These are phyloP conservation scores for Calocera viscosa DNA, from an alignment of 768 basidiomycete species.

Conservation along the genomic window DNA sequence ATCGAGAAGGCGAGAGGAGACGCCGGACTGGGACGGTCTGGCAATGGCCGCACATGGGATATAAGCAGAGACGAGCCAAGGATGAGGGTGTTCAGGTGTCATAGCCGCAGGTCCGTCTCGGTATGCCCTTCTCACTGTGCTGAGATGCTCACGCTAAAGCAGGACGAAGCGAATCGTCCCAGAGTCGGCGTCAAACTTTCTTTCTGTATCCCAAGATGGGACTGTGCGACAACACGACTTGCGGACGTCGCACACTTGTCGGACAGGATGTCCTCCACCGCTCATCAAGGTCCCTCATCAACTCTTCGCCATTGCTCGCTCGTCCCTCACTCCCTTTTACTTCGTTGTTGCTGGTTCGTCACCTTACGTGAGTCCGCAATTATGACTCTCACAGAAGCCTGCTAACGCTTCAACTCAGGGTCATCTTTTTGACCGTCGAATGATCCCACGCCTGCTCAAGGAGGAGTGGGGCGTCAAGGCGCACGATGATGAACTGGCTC, in stretches of 20 bases:
- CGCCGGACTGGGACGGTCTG: slow-evolving; percentile 15
- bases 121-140: neutral
- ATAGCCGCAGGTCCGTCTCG: slow-evolving; percentile 30
- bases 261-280: slow-evolving; percentile 50
- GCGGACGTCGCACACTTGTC: slow-evolving; percentile 55
- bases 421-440: slow-evolving; percentile 72
- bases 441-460: slow-evolving; percentile 45
- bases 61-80: slow-evolving; percentile 37
- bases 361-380: slow-evolving; percentile 46
- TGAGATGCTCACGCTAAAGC: slow-evolving; percentile 12
- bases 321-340: slow-evolving; percentile 67
- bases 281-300: slow-evolving; percentile 52
- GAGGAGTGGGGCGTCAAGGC: slow-evolving; percentile 60
- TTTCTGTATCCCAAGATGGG: slow-evolving; percentile 50
- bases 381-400: slow-evolving; percentile 13
- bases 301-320: slow-evolving; percentile 61
- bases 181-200: slow-evolving; percentile 56
- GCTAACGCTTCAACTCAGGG: slow-evolving; percentile 37
- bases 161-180: slow-evolving; percentile 70
- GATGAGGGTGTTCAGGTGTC: slow-evolving; percentile 52
- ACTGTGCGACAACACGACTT: slow-evolving; percentile 81
- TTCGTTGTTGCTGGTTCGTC: slow-evolving; percentile 77
- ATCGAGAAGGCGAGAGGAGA: slow-evolving; percentile 27
- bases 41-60: slow-evolving; percentile 28
- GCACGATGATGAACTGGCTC: slow-evolving; percentile 42